These are phyloP conservation scores for Porphyrellus cyaneotinctus DNA, from an alignment of 768 basidiomycete genomes.

Conservation along the genomic window DNA sequence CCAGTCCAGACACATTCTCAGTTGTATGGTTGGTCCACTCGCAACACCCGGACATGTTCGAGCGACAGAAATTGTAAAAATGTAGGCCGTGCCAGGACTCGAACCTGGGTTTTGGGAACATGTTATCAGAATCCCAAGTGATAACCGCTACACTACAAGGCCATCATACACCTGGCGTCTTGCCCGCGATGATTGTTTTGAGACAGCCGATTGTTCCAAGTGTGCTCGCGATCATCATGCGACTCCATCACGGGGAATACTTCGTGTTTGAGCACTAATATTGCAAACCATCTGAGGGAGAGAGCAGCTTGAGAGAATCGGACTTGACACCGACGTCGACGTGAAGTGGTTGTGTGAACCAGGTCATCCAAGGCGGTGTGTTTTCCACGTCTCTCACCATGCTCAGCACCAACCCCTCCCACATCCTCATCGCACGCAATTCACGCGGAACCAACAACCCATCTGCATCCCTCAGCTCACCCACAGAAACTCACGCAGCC, in stretches of 20 bases:
- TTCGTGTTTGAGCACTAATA: too few relatives aligned
- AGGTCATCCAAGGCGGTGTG: background rate
- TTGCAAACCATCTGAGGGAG: too few relatives aligned
- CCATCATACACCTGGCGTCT: conserved; percentile 4
- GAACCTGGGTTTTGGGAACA: conserved; percentile 32
- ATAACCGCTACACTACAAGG: conserved; percentile 39
- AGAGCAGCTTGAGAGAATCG: background rate
- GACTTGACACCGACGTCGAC: background rate
- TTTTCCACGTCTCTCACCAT: background rate
- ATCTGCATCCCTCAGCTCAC: conserved; percentile 76
- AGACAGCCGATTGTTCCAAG: too few relatives aligned
- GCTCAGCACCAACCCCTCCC: conserved; percentile 59
- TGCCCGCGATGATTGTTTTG: too few relatives aligned
- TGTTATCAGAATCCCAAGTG: conserved; percentile 36
- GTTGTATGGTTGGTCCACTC: too few relatives aligned
- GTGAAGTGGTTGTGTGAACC: background rate
- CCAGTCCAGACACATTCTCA: too few relatives aligned
- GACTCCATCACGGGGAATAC: too few relatives aligned
- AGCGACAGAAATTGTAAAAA: background rate
- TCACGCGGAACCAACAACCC: conserved; percentile 74
- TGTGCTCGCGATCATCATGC: too few relatives aligned
- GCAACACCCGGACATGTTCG: too few relatives aligned
- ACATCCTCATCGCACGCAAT: conserved; percentile 85
- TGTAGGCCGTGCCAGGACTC: conserved; percentile 29
- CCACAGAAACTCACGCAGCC: conserved; percentile 85